Evolutionary conservation across 2,329 filamentous ascomycete species (phyloP), one percentile per base, ranked within the genome.

Genomic region (Stemphylium beticola): DNA sequence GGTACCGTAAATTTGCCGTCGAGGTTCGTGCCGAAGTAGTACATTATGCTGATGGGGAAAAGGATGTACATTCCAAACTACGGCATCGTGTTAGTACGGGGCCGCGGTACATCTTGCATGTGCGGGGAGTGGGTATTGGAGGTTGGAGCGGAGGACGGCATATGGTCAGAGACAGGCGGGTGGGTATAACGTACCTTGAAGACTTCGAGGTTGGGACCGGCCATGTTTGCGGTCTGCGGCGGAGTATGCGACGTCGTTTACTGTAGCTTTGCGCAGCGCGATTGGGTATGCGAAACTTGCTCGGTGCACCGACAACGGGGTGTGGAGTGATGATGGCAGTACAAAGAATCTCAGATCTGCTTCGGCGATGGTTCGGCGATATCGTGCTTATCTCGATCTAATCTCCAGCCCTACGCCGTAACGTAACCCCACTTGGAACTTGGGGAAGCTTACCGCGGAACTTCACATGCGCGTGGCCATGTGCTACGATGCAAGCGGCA

Each of bases 1-100:
- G 90, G 87, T 1, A 98, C 91, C 42, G 85, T 80, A 82, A 99
- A 99, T 41, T 62, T 66, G 64, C 89, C 85, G 78, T 99, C 95
- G 73, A 99, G 91, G 77, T 99, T 99, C 52, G 93, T 96, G 74
- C 95, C 95, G 77, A 98, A 99, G 82, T 99, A 99, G 83, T 96
- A 98, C 95, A 99, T 99, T 82, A 95, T 93, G 68, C 91, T 92
- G 71, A 99, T 98, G 15, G 95, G 95, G 79, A 99, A 99, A 84
- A 97, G 89, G 81, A 99, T 88, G 81, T 99, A 99, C 85, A 96
- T 91, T 81, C 93, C 93, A 77, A 99, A 99, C 93, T 97, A 53
- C n/a, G 26, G 10, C 0, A 10, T 26, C 10, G 12, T 22, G 41
- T 51, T 17, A 52, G 49, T 26, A 14, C 6, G 8, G 10, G 7